A percentile compares a stretch with the other conserved stretches of the same genome.
phyloP scores from a whole-genome alignment of 2,329 filamentous ascomycete species.

The Phialophora macrospora region DNA sequence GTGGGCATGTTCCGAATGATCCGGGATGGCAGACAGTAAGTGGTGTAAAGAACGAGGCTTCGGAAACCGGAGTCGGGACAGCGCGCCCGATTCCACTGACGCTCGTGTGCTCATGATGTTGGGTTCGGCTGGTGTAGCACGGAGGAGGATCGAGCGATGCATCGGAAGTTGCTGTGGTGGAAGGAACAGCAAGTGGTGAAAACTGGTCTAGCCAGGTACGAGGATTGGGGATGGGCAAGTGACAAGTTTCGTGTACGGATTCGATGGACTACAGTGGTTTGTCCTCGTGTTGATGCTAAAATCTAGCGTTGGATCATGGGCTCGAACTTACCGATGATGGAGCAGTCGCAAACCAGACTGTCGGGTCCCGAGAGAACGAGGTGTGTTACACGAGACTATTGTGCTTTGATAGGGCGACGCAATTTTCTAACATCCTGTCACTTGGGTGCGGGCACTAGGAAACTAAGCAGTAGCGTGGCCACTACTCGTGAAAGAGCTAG shows the following conservation, averaged over 20 bases:
- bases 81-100: neutral
- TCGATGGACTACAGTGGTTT: neutral
- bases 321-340: slow-evolving; percentile 5
- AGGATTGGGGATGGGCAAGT: neutral
- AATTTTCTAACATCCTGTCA: slow-evolving; percentile 12
- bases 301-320: slow-evolving; percentile 12
- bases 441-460: neutral
- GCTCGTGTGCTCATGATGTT: neutral
- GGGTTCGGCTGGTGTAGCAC: neutral
- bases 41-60: neutral
- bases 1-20: neutral
- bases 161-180: neutral
- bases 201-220: neutral
- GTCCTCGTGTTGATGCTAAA: slow-evolving; percentile 18
- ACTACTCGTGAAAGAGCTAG: slow-evolving; percentile 16
- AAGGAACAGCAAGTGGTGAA: neutral
- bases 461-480: slow-evolving; percentile 16
- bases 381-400: slow-evolving; percentile 6
- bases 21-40: neutral
- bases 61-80: neutral
- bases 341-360: slow-evolving; percentile 13
- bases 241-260: neutral
- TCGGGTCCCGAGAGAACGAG: slow-evolving; percentile 7
- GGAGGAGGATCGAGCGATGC: no score
- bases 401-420: slow-evolving; percentile 21